Evolutionary conservation across 1,139 yeast species (phyloP).

Genomic region (Petasospora rhodanensis): DNA sequence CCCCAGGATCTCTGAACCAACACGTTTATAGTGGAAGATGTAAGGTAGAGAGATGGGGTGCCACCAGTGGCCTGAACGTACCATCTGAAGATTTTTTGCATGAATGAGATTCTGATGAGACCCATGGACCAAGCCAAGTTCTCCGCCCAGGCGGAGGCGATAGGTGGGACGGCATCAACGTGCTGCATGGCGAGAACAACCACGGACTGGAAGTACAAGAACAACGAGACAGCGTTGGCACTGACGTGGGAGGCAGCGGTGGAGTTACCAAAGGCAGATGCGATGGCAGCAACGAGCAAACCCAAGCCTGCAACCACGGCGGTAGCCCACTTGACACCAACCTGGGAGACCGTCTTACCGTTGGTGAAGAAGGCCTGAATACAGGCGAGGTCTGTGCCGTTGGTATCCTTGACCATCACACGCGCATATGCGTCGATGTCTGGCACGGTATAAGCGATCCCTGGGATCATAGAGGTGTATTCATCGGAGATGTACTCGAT

Average conservation of each 20-base stretch:
- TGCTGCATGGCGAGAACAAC: slow-evolving; percentile 69
- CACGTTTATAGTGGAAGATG: slow-evolving; percentile 53
- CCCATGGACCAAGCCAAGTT: slow-evolving; percentile 89
- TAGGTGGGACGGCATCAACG: slow-evolving; percentile 72
- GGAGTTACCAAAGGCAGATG: slow-evolving; percentile 73
- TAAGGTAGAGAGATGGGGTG: slow-evolving; percentile 54
- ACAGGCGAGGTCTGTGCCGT: slow-evolving; percentile 53
- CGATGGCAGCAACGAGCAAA: slow-evolving; percentile 59
- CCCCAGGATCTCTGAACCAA: slow-evolving; percentile 64
- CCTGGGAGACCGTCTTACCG: slow-evolving; percentile 70
- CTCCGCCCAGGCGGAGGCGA: slow-evolving; percentile 77
- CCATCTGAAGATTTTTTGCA: slow-evolving; percentile 80
- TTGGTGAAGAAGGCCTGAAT: slow-evolving; percentile 65
- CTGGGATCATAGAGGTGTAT: slow-evolving; percentile 54
- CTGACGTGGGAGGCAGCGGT: slow-evolving; percentile 75
- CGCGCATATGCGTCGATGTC: slow-evolving; percentile 73
- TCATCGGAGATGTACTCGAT: slow-evolving; percentile 47
- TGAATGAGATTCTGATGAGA: slow-evolving; percentile 57
- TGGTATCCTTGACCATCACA: slow-evolving; percentile 37
- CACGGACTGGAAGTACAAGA: slow-evolving; percentile 73
- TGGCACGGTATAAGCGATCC: slow-evolving; percentile 70
- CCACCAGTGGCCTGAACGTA: slow-evolving; percentile 80
- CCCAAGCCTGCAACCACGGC: slow-evolving; percentile 79
- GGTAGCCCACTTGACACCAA: slow-evolving; percentile 81
- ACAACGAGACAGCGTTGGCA: slow-evolving; percentile 69